A percentile compares a stretch with the other conserved stretches of the same genome.
Evolutionary conservation across 148 eudicot genomes (phyloP).

Genomic region (Hydrangea macrophylla): DNA sequence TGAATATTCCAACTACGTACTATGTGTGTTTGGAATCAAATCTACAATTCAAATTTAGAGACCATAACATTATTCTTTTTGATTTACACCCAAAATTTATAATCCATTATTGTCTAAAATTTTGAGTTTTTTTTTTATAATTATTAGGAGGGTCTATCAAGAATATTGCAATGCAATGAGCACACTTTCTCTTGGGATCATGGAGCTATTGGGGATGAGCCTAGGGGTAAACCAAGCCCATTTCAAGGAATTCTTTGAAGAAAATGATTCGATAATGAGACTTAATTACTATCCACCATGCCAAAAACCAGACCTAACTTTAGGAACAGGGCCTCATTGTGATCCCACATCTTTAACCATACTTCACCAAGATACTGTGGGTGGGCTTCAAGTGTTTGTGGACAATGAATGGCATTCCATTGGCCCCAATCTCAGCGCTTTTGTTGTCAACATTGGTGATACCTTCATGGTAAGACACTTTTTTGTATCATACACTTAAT

Average conservation of each 20-base stretch:
- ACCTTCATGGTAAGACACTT: slow-evolving; percentile 67
- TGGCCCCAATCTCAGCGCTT: slow-evolving; percentile 44
- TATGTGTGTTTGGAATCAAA: too few relatives aligned
- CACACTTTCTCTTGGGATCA: slow-evolving; percentile 52
- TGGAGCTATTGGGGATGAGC: slow-evolving; percentile 59
- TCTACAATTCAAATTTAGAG: too few relatives aligned
- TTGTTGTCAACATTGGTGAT: slow-evolving; percentile 71
- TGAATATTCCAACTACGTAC: too few relatives aligned
- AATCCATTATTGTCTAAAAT: too few relatives aligned
- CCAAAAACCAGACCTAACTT: slow-evolving; percentile 55
- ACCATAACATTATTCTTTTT: too few relatives aligned
- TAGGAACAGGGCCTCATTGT: slow-evolving; percentile 72
- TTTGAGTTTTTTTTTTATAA: neutral
- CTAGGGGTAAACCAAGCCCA: slow-evolving; percentile 37
- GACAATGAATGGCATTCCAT: slow-evolving; percentile 57
- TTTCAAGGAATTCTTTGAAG: slow-evolving; percentile 45
- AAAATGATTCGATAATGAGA: slow-evolving; percentile 56
- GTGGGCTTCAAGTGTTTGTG: slow-evolving; percentile 66
- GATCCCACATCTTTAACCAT: slow-evolving; percentile 62
- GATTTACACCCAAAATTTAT: too few relatives aligned
- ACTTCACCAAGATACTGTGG: slow-evolving; percentile 71
- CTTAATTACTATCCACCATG: slow-evolving; percentile 73
- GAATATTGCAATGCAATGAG: slow-evolving; percentile 69
- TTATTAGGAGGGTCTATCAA: slow-evolving; percentile 49
- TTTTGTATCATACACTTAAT: too few relatives aligned